These are phyloP conservation scores for Aureobasidium vineae DNA, from an alignment of 2,329 filamentous ascomycete species.

Conservation along the genomic window DNA sequence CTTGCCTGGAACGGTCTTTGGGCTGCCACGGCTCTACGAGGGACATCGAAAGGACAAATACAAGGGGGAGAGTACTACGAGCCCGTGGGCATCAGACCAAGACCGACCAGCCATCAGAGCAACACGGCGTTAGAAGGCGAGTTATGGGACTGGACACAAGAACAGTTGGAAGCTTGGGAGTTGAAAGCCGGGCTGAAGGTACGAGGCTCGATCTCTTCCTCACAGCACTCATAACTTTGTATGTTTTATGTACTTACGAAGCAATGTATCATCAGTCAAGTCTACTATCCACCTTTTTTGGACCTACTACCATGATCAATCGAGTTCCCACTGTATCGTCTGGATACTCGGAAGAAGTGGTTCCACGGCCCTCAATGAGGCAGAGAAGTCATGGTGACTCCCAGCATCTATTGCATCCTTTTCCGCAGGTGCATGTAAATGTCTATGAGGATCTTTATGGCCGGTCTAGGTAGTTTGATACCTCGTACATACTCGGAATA, in stretches of 20 bases:
- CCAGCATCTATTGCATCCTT: neutral
- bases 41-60: constrained; percentile 28
- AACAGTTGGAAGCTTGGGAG: constrained; percentile 30
- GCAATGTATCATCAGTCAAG: neutral
- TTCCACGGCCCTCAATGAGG: neutral
- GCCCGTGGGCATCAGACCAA: constrained; percentile 31
- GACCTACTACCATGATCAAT: neutral
- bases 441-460: neutral
- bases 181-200: constrained; percentile 9
- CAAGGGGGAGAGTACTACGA: constrained; percentile 35
- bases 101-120: constrained; percentile 21
- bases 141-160: constrained; percentile 37
- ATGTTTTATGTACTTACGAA: constrained; percentile 13
- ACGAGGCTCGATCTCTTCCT: neutral
- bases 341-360: neutral
- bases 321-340: neutral
- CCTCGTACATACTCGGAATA: neutral
- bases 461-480: neutral
- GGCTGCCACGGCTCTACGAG: constrained; percentile 31
- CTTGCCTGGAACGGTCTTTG: constrained; percentile 34
- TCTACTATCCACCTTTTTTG: constrained; percentile 7
- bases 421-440: neutral
- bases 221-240: neutral
- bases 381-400: neutral
- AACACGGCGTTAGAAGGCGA: constrained; percentile 31